These are phyloP conservation scores for Fraxinus cuspidata DNA, from an alignment of 257 asterid genomes.

Conservation along the genomic window DNA sequence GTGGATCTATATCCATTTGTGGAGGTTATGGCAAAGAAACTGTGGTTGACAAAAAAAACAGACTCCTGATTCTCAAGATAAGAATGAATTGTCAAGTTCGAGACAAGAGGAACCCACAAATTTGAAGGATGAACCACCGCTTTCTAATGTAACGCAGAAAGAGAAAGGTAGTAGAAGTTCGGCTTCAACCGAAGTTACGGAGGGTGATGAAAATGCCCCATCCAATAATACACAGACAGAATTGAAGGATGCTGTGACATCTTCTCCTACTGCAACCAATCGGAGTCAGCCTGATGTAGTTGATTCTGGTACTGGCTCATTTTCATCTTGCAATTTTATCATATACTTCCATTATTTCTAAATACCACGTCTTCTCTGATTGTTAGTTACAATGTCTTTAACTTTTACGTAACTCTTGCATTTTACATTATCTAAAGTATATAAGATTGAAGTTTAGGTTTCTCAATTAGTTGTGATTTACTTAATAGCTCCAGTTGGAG, in stretches of 20 bases:
- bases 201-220: constrained; percentile 20
- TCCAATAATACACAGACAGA: constrained; percentile 28
- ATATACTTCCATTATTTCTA: not conserved
- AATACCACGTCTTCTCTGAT: not conserved
- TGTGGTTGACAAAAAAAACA: constrained; percentile 23
- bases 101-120: constrained; percentile 29
- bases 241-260: constrained; percentile 26
- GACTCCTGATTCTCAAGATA: constrained; percentile 26
- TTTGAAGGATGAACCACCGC: constrained; percentile 27
- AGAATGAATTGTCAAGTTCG: constrained; percentile 25
- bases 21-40: constrained; percentile 26
- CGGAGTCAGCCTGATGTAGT: constrained; percentile 33
- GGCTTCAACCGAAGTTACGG: constrained; percentile 14
- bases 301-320: constrained; percentile 46
- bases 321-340: not conserved
- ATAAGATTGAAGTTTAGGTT: not conserved
- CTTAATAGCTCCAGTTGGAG: too few species aligned
- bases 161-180: constrained; percentile 22
- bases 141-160: constrained; percentile 12
- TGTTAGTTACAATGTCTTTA: not conserved
- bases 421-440: not conserved
- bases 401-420: not conserved
- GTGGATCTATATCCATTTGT: constrained; percentile 20
- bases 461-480: not conserved
- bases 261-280: constrained; percentile 37